Evolutionary conservation across 208 protist species (phyloP), one percentile per base, ranked within the genome.

Genomic region (Angomonas deanei): DNA sequence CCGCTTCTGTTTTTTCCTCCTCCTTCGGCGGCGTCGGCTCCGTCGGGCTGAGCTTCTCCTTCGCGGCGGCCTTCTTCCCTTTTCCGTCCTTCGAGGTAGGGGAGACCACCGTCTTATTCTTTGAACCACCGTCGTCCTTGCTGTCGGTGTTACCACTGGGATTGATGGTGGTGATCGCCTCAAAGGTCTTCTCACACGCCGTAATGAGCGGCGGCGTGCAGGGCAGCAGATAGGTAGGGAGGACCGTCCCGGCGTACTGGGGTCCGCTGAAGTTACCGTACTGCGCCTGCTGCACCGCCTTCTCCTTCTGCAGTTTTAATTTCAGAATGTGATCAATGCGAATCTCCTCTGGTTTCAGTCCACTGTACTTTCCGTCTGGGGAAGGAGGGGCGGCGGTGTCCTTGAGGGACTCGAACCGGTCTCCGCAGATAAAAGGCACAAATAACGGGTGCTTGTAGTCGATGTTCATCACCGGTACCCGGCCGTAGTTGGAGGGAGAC

Each of bases 381-480:
- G 8, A 8, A 8, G 36, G 15, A 8, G 36, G 36, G 36, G 36
- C 8, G 36, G 36, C 8, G 8, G 36, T 42, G n/a, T n/a, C n/a
- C 36, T 42, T 42, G 11, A 8, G 11, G 3, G 62, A 3, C 17
- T 17, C 15, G 3, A 54, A 10, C 5, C 34, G 50, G 30, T 68
- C 55, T 5, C 76, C 74, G 33, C 66, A 75, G 21, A 86, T 66
- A 1, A 82, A 62, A 8, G 69, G 57, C n/a, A 70, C 73, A 50
- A 92, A 92, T 50, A 74, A 66, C 23, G 82, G 79, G 66, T 92
- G 86, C 23, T 59, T 32, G 1, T 81, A 59, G 0, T 68, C 36
- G 28, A 89, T 72, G 67, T 92, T 86, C 17, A 92, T 59, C 47
- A 92, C 75, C 31, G 74, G 80, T 19, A 67, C 38, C 23, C 66